Evolutionary conservation across 345 rosid genomes (phyloP).

Genomic region (Melaleuca quinquenervia): DNA sequence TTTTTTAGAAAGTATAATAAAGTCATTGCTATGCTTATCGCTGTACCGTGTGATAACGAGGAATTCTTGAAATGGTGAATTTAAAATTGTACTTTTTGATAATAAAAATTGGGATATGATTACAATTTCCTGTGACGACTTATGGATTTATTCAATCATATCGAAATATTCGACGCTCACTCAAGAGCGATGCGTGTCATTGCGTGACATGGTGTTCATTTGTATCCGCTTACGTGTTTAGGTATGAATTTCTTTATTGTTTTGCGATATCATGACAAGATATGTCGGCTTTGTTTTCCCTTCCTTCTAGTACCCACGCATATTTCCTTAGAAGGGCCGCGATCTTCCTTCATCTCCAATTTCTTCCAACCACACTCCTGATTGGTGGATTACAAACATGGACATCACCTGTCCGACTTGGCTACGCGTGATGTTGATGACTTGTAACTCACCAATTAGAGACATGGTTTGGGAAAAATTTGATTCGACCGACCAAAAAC

Average conservation of each 20-base stretch:
- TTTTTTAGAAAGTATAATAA: neutral
- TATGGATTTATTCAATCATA: neutral
- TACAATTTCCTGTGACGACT: neutral
- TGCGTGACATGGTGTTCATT: neutral
- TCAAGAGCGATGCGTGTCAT: neutral
- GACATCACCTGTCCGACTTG: no score
- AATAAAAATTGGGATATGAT: neutral
- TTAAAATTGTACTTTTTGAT: neutral
- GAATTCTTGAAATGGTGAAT: no score
- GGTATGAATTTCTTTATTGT: neutral
- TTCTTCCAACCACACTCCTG: neutral
- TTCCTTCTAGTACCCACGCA: neutral
- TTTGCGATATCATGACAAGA: neutral
- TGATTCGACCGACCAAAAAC: no score
- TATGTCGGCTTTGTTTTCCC: neutral
- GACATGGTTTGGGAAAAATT: no score
- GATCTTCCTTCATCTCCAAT: neutral
- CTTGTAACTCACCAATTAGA: no score
- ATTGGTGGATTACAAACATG: neutral
- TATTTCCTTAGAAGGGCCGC: neutral
- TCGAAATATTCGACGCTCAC: neutral
- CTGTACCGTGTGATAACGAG: neutral
- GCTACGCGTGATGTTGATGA: no score
- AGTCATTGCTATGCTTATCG: accelerated
- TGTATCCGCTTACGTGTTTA: neutral